Evolutionary conservation across 176 grass and related monocot genomes (phyloP).

Genomic region (Neostapfia colusana): DNA sequence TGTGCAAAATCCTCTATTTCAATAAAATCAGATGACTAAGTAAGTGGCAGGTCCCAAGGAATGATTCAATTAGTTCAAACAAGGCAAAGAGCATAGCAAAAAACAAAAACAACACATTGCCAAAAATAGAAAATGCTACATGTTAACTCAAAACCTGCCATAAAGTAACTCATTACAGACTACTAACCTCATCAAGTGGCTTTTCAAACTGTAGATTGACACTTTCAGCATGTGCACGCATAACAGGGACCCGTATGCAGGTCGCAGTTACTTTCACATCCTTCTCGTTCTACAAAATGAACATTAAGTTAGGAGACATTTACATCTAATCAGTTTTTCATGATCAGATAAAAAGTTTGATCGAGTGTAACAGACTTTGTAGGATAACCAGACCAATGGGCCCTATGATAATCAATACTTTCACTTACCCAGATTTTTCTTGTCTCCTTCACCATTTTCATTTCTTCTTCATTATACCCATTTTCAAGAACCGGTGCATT

Average conservation of each 20-base stretch:
- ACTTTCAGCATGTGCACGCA: constrained; percentile 89
- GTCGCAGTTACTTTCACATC: constrained; percentile 91
- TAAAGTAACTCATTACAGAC: background rate
- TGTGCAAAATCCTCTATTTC: background rate
- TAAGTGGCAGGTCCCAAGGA: background rate
- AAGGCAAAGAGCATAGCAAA: background rate
- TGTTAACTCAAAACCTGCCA: background rate
- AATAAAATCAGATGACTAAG: background rate
- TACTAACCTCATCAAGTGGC: constrained; percentile 88
- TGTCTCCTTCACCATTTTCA: constrained; percentile 96
- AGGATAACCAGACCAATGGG: background rate
- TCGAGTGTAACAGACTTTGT: background rate
- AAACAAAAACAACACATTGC: background rate
- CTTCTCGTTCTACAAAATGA: constrained; percentile 64
- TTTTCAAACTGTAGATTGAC: constrained; percentile 96
- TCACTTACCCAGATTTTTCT: constrained; percentile 84
- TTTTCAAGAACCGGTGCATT: constrained; percentile 90
- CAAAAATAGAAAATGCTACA: background rate
- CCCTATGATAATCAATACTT: background rate
- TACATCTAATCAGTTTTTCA: background rate
- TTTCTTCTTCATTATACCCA: constrained; percentile 98
- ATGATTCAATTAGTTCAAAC: background rate
- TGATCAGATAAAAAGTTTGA: constrained; percentile 1
- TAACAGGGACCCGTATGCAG: constrained; percentile 89
- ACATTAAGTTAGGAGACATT: constrained; percentile 6